phyloP scores from a whole-genome alignment of 768 basidiomycete species.

The Lentinula boryana region DNA sequence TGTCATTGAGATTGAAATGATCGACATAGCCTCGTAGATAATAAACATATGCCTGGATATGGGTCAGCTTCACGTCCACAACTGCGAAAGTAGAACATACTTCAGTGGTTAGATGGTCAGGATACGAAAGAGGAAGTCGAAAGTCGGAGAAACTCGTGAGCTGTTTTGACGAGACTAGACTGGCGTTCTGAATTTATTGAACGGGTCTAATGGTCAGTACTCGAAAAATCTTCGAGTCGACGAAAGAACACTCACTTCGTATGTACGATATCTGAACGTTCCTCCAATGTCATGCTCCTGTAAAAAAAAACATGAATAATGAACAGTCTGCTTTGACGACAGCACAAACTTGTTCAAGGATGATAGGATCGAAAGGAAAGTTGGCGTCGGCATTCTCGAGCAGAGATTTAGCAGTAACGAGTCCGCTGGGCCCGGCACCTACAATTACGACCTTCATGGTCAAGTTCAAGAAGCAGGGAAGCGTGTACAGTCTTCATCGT shows the following conservation, averaged over 20 bases:
- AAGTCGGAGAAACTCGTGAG: constrained; percentile 58
- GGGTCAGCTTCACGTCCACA: background rate
- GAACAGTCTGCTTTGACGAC: background rate
- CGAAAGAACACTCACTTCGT: constrained; percentile 25
- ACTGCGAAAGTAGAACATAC: constrained; percentile 13
- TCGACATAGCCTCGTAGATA: constrained; percentile 43
- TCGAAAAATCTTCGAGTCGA: background rate
- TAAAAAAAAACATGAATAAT: background rate
- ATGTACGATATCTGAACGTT: constrained; percentile 44
- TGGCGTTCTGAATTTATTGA: constrained; percentile 29
- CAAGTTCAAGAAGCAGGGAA: background rate
- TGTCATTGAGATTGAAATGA: constrained; percentile 31
- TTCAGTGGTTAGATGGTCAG: constrained; percentile 42
- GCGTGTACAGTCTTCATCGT: background rate
- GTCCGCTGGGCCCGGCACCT: constrained; percentile 44
- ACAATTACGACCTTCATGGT: constrained; percentile 29
- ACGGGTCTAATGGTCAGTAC: background rate
- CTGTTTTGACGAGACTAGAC: constrained; percentile 52
- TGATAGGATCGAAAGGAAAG: constrained; percentile 41
- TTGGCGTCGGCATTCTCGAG: constrained; percentile 29
- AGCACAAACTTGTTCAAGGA: constrained; percentile 31
- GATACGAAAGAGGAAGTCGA: constrained; percentile 38
- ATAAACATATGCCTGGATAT: constrained; percentile 36
- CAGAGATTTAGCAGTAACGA: constrained; percentile 44
- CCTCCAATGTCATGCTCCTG: constrained; percentile 42